Conservation (phyloP, 768 basidiomycete genomes). For the Trametes cinnabarina region DNA sequence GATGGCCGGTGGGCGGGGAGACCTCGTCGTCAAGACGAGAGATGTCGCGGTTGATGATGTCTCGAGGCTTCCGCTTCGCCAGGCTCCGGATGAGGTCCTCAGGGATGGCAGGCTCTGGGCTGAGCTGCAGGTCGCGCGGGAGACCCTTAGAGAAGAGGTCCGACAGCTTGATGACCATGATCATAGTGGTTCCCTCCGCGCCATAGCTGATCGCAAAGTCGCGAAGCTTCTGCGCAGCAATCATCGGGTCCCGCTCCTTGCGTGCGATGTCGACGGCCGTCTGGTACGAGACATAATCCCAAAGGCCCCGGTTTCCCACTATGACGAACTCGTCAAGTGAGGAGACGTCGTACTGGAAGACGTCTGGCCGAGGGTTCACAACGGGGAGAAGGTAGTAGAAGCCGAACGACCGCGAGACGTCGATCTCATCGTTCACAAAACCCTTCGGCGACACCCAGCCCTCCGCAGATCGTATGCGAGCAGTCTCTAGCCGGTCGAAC, state of each 20-base stretch:
- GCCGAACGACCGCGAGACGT: slow-evolving; percentile 91
- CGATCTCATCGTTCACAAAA: slow-evolving; percentile 86
- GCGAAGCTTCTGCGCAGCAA: slow-evolving; percentile 93
- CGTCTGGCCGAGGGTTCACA: slow-evolving; percentile 85
- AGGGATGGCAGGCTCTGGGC: slow-evolving; percentile 47
- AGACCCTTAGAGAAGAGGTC: slow-evolving; percentile 60
- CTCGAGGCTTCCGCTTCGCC: slow-evolving; percentile 34
- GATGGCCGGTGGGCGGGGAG: slow-evolving; percentile 77
- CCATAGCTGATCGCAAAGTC: slow-evolving; percentile 98
- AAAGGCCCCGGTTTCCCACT: slow-evolving; percentile 87
- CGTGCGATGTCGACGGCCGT: slow-evolving; percentile 96
- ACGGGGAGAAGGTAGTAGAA: slow-evolving; percentile 88
- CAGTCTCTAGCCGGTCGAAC: slow-evolving; percentile 79
- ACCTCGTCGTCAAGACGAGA: slow-evolving; percentile 74
- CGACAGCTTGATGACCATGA: slow-evolving; percentile 89
- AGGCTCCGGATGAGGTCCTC: slow-evolving; percentile 31
- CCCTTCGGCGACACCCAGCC: slow-evolving; percentile 94
- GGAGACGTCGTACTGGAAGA: slow-evolving; percentile 63
- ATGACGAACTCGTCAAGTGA: slow-evolving; percentile 95
- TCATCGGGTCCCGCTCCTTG: slow-evolving; percentile 73
- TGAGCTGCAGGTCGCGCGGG: slow-evolving; percentile 44
- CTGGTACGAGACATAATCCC: slow-evolving; percentile 93
- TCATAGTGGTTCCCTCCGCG: slow-evolving; percentile 90
- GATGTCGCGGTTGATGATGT: slow-evolving; percentile 56
- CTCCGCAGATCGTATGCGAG: slow-evolving; percentile 86